These are phyloP conservation scores for Pseudozyma pruni DNA, from an alignment of 1,284 basidiomycete species.

Conservation along the genomic window DNA sequence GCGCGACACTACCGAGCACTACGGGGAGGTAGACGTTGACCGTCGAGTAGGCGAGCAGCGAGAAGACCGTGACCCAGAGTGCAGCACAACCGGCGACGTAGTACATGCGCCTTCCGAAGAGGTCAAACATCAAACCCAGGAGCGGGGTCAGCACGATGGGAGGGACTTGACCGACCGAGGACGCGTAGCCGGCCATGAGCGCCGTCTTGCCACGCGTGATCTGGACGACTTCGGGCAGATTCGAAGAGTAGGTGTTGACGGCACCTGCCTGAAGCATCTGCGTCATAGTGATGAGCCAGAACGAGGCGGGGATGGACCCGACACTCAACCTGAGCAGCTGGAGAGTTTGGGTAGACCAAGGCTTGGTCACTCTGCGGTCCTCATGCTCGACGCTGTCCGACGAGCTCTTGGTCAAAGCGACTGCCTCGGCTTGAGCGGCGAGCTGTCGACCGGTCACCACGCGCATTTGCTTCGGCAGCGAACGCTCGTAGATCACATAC, in stretches of 20 bases:
- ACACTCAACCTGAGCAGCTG: slow-evolving; percentile 17
- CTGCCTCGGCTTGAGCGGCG: slow-evolving; percentile 8
- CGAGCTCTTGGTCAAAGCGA: slow-evolving; percentile 2
- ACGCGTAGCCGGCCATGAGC: slow-evolving; percentile 70
- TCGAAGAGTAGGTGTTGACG: slow-evolving; percentile 68
- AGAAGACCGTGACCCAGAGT: slow-evolving; percentile 69
- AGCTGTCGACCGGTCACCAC: slow-evolving; percentile 54
- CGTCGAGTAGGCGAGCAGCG: slow-evolving; percentile 68
- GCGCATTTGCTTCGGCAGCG: slow-evolving; percentile 63
- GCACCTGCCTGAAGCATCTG: slow-evolving; percentile 68
- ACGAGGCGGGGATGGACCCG: slow-evolving; percentile 52
- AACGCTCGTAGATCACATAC: slow-evolving; percentile 67
- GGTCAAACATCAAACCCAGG: slow-evolving; percentile 62
- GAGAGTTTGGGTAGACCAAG: slow-evolving; percentile 12
- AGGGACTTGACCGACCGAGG: slow-evolving; percentile 68
- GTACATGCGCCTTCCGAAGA: slow-evolving; percentile 52
- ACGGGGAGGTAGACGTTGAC: slow-evolving; percentile 69
- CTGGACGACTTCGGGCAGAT: slow-evolving; percentile 69
- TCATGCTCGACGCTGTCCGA: slow-evolving; percentile 4
- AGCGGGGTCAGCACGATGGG: slow-evolving; percentile 70
- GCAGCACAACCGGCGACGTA: slow-evolving; percentile 61
- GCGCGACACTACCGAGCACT: slow-evolving; percentile 68
- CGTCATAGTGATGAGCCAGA: slow-evolving; percentile 62
- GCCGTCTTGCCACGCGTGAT: slow-evolving; percentile 68
- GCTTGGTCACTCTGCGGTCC: slow-evolving; percentile 7